These are phyloP conservation scores for Prunus davidiana DNA, from an alignment of 306 rosid species.

Conservation along the genomic window DNA sequence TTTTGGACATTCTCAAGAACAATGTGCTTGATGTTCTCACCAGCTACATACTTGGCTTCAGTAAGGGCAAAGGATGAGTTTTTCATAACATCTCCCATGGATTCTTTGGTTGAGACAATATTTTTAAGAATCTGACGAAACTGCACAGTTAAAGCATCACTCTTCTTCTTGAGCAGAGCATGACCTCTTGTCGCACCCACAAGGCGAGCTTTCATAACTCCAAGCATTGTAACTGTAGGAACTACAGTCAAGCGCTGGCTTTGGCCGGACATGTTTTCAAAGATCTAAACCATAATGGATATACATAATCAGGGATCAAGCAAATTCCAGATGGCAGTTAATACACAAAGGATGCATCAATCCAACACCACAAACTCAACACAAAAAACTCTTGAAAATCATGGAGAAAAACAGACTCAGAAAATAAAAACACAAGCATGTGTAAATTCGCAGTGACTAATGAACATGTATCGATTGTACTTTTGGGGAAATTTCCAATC, in stretches of 20 bases:
- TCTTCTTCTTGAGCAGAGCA: constrained; percentile 95
- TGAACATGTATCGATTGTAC: too few species aligned
- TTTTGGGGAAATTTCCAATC: too few species aligned
- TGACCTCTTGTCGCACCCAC: constrained; percentile 94
- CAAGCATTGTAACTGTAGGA: constrained; percentile 94
- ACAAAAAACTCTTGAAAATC: too few species aligned
- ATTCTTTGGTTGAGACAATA: constrained; percentile 87
- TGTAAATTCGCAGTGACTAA: too few species aligned
- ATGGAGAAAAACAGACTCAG: too few species aligned
- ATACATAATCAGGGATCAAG: not conserved
- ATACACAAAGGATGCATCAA: too few species aligned
- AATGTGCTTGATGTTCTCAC: constrained; percentile 80
- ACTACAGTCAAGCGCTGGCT: constrained; percentile 88
- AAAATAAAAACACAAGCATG: too few species aligned
- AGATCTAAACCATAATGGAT: constrained; percentile 31
- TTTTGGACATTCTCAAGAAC: constrained; percentile 83
- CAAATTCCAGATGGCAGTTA: too few species aligned
- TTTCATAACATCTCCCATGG: constrained; percentile 95
- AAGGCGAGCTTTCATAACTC: constrained; percentile 77
- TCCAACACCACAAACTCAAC: too few species aligned
- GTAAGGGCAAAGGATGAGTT: constrained; percentile 79
- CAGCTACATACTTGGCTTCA: constrained; percentile 92
- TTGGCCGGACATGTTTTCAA: constrained; percentile 75
- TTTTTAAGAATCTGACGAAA: constrained; percentile 83
- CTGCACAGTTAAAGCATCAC: constrained; percentile 90